phyloP scores from a whole-genome alignment of 2,329 filamentous ascomycete genomes.

The Harringtonia lauricola region DNA sequence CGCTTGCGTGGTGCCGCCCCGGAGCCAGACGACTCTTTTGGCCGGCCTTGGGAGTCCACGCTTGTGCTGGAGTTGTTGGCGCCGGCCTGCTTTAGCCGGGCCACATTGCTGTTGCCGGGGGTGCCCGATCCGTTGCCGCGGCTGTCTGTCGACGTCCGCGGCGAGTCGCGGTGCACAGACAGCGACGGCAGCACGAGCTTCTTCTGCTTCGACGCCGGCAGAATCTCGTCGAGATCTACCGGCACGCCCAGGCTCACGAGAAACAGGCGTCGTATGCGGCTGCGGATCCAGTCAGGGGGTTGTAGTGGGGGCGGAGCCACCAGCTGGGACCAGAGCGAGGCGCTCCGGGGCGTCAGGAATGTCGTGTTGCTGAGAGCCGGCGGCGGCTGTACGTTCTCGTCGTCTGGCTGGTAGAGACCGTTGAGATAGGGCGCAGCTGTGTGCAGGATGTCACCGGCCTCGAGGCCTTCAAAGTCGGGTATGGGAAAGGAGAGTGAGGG shows the following conservation, averaged over 20 bases:
- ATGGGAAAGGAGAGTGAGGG: slow-evolving; percentile 31
- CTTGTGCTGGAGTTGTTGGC: slow-evolving; percentile 46
- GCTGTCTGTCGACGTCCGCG: slow-evolving; percentile 43
- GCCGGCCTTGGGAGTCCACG: slow-evolving; percentile 46
- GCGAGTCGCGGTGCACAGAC: slow-evolving; percentile 32
- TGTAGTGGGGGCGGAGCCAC: slow-evolving; percentile 90
- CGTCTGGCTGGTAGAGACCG: slow-evolving; percentile 50
- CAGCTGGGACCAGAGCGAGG: slow-evolving; percentile 91
- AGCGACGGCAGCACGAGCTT: slow-evolving; percentile 89
- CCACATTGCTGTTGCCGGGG: slow-evolving; percentile 17
- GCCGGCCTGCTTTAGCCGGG: slow-evolving; percentile 27
- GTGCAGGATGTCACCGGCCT: slow-evolving; percentile 46
- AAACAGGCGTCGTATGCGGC: slow-evolving; percentile 86
- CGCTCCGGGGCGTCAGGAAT: slow-evolving; percentile 76
- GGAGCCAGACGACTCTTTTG: slow-evolving; percentile 26
- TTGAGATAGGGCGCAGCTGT: slow-evolving; percentile 57
- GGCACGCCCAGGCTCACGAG: slow-evolving; percentile 92
- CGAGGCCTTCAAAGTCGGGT: slow-evolving; percentile 54
- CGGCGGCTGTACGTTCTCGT: slow-evolving; percentile 39
- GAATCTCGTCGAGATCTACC: slow-evolving; percentile 92
- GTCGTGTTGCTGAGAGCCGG: slow-evolving; percentile 47
- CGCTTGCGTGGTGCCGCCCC: slow-evolving; percentile 27
- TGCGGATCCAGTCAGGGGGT: slow-evolving; percentile 95
- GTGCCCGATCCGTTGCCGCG: slow-evolving; percentile 36
- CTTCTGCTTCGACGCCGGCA: slow-evolving; percentile 95